phyloP scores from a whole-genome alignment of 345 rosid genomes.

The Gossypium sturtianum region DNA sequence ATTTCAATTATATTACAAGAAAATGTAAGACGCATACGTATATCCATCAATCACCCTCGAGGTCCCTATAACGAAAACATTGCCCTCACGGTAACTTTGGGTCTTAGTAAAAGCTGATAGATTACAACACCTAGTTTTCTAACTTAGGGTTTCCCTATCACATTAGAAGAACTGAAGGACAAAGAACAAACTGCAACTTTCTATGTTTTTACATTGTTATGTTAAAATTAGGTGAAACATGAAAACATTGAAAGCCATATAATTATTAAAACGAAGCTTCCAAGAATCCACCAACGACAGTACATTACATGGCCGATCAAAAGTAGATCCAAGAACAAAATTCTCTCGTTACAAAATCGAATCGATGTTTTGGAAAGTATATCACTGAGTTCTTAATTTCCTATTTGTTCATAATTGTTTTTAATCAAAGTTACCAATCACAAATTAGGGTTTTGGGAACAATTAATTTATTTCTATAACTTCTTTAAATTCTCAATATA shows the following conservation, averaged over 20 bases:
- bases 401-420: not conserved
- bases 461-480: not conserved
- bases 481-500: not conserved
- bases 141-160: not conserved
- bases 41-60: not conserved
- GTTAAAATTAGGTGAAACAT: not conserved
- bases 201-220: not conserved
- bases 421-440: not conserved
- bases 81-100: not conserved
- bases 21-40: not conserved
- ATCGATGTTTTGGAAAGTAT: not conserved
- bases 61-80: not conserved
- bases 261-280: not conserved
- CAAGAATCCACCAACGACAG: not conserved
- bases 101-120: not conserved
- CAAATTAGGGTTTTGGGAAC: not conserved
- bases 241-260: not conserved
- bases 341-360: not conserved
- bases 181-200: not conserved
- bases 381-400: not conserved
- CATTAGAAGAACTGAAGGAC: not conserved
- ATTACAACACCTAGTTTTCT: not conserved
- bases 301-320: not conserved
- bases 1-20: not conserved
- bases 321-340: not conserved